Evolutionary conservation across 1,284 basidiomycete genomes (phyloP), one percentile per base, ranked within the genome.

Genomic region (Tilletiaria anomala): DNA sequence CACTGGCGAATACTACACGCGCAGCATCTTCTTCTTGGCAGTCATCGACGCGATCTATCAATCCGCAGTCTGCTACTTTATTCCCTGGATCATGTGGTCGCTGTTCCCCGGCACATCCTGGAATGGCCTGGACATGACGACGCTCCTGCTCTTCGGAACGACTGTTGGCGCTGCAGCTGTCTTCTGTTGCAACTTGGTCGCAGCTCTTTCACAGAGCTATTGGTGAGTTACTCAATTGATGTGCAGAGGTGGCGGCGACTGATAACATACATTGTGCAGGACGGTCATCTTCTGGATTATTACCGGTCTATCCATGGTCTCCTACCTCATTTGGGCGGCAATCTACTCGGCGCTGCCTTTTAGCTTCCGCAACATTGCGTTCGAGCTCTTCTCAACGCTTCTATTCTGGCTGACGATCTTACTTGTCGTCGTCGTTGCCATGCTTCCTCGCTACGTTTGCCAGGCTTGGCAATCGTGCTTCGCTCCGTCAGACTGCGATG

Each of bases 1-100:
- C 54, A 75, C 79, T 19, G 87, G 89, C 23, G 73, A 89, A 15
- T 88, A 93, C 60, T 97, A 94, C 70, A 94, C 88, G 16, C 77
- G 85, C 11, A 55, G 72, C 44, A 86, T 86, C 67, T 96, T 96
- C 72, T 96, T 87, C 84, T 67, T 80, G 40, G 93, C 89, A 70
- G 91, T 96, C 83, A 65, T 79, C 14, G 91, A 96, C 66, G 91
- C 87, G 33, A 70, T 93, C 31, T 94, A 89, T 69, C 89, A 94
- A 66, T 89, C 87, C 0, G 78, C 73, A 0, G 76, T 94, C 48
- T 79, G 88, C 34, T 96, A 83, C 72, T 93, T 84, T 71, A 75
- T 96, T 54, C 85, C 89, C 0, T 89, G 78, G 66, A 69, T 82
- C 39, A 77, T 79, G 19, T 93, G 68, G 78, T 79, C 75, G 70